Evolutionary conservation across 768 basidiomycete genomes (phyloP).

Genomic region (Leccinum arenicola): DNA sequence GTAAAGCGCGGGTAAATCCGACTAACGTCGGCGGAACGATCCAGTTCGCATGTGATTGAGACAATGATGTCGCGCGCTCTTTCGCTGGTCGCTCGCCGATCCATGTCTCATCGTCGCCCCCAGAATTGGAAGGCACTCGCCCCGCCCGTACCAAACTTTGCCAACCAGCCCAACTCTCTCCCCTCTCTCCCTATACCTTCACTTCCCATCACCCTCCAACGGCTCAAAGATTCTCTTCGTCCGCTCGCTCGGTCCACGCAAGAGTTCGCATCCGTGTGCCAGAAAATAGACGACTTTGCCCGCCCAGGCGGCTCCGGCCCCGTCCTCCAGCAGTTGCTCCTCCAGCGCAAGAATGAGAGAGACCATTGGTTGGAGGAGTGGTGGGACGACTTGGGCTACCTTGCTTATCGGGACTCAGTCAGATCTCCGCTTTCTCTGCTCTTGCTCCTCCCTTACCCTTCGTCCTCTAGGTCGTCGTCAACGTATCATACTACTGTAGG

Average conservation of each 20-base stretch:
- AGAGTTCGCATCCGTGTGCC: slow-evolving; percentile 52
- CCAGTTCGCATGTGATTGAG: slow-evolving; percentile 13
- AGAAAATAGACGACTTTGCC: slow-evolving; percentile 69
- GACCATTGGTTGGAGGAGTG: slow-evolving; percentile 89
- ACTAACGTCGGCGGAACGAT: neutral
- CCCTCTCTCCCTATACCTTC: slow-evolving; percentile 75
- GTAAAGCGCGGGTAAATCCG: neutral
- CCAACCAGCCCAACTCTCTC: slow-evolving; percentile 53
- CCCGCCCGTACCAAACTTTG: slow-evolving; percentile 64
- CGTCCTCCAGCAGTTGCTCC: slow-evolving; percentile 63
- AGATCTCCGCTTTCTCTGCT: slow-evolving; percentile 19
- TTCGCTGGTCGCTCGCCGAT: slow-evolving; percentile 8
- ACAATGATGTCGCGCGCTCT: neutral
- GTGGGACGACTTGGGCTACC: slow-evolving; percentile 88
- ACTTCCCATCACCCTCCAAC: slow-evolving; percentile 60
- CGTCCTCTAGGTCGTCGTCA: slow-evolving; percentile 65
- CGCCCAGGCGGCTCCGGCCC: slow-evolving; percentile 38
- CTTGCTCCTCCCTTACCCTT: neutral
- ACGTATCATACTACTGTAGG: slow-evolving; percentile 93
- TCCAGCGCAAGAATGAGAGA: slow-evolving; percentile 49
- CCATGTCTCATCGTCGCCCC: slow-evolving; percentile 37
- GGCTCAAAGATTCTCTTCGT: slow-evolving; percentile 65
- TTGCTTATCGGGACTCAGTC: slow-evolving; percentile 84
- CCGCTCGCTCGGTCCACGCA: slow-evolving; percentile 67
- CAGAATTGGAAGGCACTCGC: slow-evolving; percentile 71